Percentiles rank a stretch among this genome's conserved stretches.
Evolutionary conservation across 2,329 filamentous ascomycete genomes (phyloP).

Genomic region (Magnaporthiopsis rhizophila): DNA sequence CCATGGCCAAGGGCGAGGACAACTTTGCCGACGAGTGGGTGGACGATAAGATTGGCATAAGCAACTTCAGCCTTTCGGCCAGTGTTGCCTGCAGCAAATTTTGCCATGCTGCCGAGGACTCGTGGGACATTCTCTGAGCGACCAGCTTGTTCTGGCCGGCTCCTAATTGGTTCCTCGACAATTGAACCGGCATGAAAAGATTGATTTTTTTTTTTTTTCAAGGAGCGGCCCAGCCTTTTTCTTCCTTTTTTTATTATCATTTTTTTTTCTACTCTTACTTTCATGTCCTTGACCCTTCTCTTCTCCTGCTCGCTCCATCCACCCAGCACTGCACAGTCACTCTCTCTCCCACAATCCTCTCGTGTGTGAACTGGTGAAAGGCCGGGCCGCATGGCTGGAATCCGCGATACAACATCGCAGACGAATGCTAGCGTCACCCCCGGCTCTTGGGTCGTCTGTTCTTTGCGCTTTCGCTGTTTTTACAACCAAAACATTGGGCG

Average conservation of each 20-base stretch:
- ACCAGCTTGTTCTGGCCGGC: background rate
- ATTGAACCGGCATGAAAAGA: background rate
- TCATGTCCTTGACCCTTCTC: background rate
- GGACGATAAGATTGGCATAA: constrained; percentile 96
- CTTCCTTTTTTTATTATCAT: constrained; percentile 9
- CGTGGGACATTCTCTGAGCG: constrained; percentile 80
- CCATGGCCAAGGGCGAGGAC: constrained; percentile 95
- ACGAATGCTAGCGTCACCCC: background rate
- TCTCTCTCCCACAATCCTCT: background rate
- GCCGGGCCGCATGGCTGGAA: constrained; percentile 25
- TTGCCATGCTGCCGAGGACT: constrained; percentile 95
- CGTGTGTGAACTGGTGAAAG: constrained; percentile 2
- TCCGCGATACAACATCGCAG: constrained; percentile 69
- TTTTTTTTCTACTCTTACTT: constrained; percentile 10
- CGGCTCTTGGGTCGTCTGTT: constrained; percentile 52
- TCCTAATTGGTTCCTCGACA: background rate
- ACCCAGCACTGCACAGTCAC: background rate
- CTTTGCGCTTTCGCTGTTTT: constrained; percentile 72
- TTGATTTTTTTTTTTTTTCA: background rate
- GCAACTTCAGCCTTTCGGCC: constrained; percentile 93
- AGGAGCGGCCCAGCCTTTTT: constrained; percentile 1
- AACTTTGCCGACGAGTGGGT: constrained; percentile 92
- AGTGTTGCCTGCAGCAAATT: constrained; percentile 99
- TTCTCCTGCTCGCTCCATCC: background rate
- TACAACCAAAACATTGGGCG: constrained; percentile 76